Base-by-base conservation (phyloP, 2,329 filamentous ascomycete species). In the Botrytis cinerea region DNA sequence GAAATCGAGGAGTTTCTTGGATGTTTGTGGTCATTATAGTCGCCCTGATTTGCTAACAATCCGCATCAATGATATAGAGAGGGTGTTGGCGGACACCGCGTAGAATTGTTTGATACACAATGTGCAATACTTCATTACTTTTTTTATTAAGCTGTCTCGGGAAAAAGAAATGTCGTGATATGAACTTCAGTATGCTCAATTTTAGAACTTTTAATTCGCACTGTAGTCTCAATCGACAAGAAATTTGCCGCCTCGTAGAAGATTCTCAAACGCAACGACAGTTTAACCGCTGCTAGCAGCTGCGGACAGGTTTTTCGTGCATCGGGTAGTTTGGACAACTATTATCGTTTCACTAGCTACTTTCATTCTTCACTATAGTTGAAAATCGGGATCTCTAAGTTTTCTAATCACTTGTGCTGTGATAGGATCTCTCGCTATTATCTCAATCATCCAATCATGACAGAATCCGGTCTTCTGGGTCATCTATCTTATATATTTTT, bases 31-130 rank as follows among this genome's bases (percentile, higher is more conserved):
- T 1, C 76, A 78, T 69, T 78, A 77, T 70, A 74, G 73, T 43
- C 70, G 78, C 16, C 75, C 76, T 18, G 77, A 79, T 75, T 66
- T 79, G 71, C 51, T 79, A 6, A 78, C 75, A 75, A 43, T 78
- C 18, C 74, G 77, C 4, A 75, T 75, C 18, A 75, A 78, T 66
- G 45, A 63, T 45, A 69, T 71, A 38, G 70, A 76, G 68, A 78
- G 72, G 54, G 32, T 25, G 16, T 38, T 38, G 20, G 59, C 3
- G 4, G 10, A 25, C 12, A 38, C 10, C 4, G 10, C 10, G 20
- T 25, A 38, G 35, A 7, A 3, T 35, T 38, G 4, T 20, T 61
- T 38, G 59, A 61, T 38, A 38, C 8, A 38, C 1, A 14, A n/a
- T 51, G 48, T 14, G 14, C 7, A n/a, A 51, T n/a, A n/a, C 1